Evolutionary conservation across 805 yeast species (phyloP).

Genomic region (Saturnispora serradocipensis): DNA sequence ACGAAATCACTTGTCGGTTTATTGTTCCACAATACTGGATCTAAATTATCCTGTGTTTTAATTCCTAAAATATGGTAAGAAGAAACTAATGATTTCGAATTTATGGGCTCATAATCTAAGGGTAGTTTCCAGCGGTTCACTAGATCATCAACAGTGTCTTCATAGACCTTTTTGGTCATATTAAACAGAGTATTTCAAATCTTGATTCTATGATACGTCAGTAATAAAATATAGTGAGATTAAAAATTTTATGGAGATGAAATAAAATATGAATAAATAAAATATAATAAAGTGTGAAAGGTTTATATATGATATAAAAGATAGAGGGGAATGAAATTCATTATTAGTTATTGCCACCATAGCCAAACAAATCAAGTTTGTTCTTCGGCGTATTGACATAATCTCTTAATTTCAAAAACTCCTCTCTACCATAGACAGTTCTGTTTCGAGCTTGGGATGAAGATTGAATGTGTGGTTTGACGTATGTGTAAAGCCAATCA

Average conservation of each 20-base stretch:
- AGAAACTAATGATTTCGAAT: background rate
- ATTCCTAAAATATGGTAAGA: conserved; percentile 1
- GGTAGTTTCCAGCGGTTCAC: background rate
- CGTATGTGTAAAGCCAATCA: conserved; percentile 39
- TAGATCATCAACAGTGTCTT: background rate
- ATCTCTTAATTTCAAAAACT: conserved; percentile 27
- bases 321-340: background rate
- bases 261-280: background rate
- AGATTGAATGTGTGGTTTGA: conserved; percentile 28
- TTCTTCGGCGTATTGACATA: conserved; percentile 30
- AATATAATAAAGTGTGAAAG: conserved; percentile 3
- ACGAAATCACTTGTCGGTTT: background rate
- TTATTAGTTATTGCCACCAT: conserved; percentile 13
- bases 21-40: background rate
- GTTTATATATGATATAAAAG: conserved; percentile 1
- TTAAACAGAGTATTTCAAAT: background rate
- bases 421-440: conserved; percentile 31
- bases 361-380: conserved; percentile 25
- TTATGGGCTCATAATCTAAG: background rate
- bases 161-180: background rate
- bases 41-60: conserved; percentile 2
- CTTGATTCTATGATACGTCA: background rate
- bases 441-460: conserved; percentile 30
- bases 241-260: background rate
- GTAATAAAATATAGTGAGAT: background rate